phyloP scores from a whole-genome alignment of 371 early-diverging fungal species.

The Syncephalis fuscata region DNA sequence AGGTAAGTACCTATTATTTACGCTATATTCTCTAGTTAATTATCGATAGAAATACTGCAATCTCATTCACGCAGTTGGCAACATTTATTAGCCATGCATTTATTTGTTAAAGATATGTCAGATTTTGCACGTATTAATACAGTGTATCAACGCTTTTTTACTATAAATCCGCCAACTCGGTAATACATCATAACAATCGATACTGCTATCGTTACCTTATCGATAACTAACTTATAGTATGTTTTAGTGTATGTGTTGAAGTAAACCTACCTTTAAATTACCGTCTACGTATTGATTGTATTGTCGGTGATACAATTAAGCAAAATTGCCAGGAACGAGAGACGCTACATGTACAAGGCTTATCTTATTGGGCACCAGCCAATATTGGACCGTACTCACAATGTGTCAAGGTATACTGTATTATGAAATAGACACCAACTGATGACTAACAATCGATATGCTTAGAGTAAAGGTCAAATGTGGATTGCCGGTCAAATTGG shows the following conservation, averaged over 20 bases:
- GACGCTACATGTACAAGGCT: conserved; percentile 57
- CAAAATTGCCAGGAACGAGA: conserved; percentile 13
- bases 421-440: too few relatives aligned
- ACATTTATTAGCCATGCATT: conserved; percentile 38
- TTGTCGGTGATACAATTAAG: conserved; percentile 15
- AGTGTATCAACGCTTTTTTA: conserved; percentile 41
- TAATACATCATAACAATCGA: conserved; percentile 7
- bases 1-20: conserved; percentile 1
- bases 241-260: conserved; percentile 33
- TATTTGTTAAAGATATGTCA: conserved; percentile 41
- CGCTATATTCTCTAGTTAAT: neutral
- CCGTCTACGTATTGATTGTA: conserved; percentile 43
- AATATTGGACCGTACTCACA: conserved; percentile 70
- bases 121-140: conserved; percentile 40
- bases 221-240: neutral
- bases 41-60: neutral
- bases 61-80: conserved; percentile 11
- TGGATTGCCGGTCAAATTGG: conserved; percentile 66
- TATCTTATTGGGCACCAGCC: conserved; percentile 76
- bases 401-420: conserved; percentile 32
- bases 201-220: neutral
- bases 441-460: neutral
- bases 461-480: conserved; percentile 28
- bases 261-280: conserved; percentile 12
- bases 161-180: conserved; percentile 52